phyloP scores from a whole-genome alignment of 371 early-diverging fungal species.

The Spiromyces aspiralis region DNA sequence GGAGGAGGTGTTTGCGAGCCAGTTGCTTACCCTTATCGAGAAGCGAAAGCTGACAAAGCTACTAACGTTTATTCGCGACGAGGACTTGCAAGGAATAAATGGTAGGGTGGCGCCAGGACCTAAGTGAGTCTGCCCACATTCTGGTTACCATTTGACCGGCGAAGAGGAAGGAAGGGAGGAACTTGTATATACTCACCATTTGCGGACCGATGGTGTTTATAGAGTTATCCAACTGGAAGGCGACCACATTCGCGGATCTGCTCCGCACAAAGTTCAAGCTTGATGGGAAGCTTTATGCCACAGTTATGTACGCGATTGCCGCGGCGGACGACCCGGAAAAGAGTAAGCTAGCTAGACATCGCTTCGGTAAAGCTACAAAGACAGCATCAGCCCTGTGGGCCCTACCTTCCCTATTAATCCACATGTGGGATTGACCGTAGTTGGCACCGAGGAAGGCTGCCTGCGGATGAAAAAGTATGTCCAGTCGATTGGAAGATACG shows the following conservation, averaged over 20 bases:
- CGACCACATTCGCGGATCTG: constrained; percentile 14
- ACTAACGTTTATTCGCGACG: constrained; percentile 46
- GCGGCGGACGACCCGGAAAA: constrained; percentile 32
- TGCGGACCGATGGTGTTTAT: background rate
- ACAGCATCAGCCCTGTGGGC: background rate
- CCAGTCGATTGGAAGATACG: constrained; percentile 74
- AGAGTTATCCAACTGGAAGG: background rate
- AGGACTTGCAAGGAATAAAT: constrained; percentile 22
- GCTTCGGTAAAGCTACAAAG: background rate
- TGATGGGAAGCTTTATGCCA: constrained; percentile 39
- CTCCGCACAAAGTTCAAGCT: constrained; percentile 47
- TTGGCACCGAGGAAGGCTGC: constrained; percentile 42
- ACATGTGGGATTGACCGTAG: constrained; percentile 11
- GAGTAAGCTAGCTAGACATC: background rate
- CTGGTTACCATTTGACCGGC: no score
- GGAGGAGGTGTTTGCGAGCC: constrained; percentile 78
- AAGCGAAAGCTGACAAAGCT: constrained; percentile 84
- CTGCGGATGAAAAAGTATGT: constrained; percentile 46
- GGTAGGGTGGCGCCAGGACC: constrained; percentile 9
- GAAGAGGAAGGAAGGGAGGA: no score
- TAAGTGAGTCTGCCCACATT: constrained; percentile 3
- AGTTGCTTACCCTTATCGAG: constrained; percentile 53
- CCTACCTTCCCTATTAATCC: background rate
- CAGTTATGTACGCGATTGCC: constrained; percentile 56
- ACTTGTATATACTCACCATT: background rate